Evolutionary conservation across 306 rosid genomes (phyloP).

Genomic region (Cicer arietinum): DNA sequence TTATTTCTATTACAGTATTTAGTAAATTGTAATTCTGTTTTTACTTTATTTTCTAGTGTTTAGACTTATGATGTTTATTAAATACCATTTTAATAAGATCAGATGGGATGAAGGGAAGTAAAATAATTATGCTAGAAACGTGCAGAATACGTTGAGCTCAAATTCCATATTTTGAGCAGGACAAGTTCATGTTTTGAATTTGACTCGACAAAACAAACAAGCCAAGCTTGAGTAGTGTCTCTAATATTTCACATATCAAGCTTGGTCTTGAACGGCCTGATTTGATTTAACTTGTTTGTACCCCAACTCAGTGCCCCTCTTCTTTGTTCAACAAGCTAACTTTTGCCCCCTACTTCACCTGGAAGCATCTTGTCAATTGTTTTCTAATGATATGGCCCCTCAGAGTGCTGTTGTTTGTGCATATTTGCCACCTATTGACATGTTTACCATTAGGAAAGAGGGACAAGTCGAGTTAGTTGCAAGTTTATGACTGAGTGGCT

Average conservation of each 20-base stretch:
- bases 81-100: background rate
- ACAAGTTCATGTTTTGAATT: no score
- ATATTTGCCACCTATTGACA: slow-evolving; percentile 22
- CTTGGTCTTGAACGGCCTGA: background rate
- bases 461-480: slow-evolving; percentile 12
- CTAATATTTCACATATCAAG: background rate
- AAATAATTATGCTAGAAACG: slow-evolving; percentile 5
- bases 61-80: background rate
- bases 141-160: background rate
- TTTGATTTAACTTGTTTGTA: slow-evolving; percentile 24
- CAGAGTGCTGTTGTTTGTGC: slow-evolving; percentile 8
- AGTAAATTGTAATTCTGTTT: background rate
- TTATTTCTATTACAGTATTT: background rate
- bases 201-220: background rate
- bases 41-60: background rate
- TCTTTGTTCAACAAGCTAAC: slow-evolving; percentile 13
- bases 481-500: slow-evolving; percentile 18
- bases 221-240: background rate
- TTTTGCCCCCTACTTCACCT: background rate
- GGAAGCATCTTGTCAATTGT: slow-evolving; percentile 20
- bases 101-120: background rate
- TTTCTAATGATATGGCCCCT: background rate
- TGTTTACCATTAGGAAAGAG: slow-evolving; percentile 32
- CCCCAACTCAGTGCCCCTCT: background rate
- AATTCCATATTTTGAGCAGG: background rate